A percentile compares a stretch with the other conserved stretches of the same genome.
These are phyloP conservation scores for Lipomyces sp. DNA, from an alignment of 805 yeast genomes.

Conservation along the genomic window DNA sequence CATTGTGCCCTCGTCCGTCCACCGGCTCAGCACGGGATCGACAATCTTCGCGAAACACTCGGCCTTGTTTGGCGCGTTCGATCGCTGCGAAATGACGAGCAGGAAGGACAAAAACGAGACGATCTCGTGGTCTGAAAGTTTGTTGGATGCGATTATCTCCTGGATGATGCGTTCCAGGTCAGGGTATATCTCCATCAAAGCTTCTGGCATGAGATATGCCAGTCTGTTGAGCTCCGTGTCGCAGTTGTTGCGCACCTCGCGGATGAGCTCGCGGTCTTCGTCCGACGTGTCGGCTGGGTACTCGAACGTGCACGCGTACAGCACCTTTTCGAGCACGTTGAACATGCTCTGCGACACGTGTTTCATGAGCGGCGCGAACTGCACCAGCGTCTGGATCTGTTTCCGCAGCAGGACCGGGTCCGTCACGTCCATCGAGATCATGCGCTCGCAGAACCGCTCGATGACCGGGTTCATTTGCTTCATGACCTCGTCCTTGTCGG, in stretches of 20 bases:
- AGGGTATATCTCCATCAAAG: constrained; percentile 71
- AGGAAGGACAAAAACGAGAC: constrained; percentile 92
- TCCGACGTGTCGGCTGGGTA: constrained; percentile 55
- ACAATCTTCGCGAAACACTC: constrained; percentile 82
- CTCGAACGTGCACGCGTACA: constrained; percentile 81
- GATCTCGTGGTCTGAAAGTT: constrained; percentile 83
- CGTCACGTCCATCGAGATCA: constrained; percentile 68
- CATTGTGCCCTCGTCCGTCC: constrained; percentile 90
- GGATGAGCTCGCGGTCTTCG: constrained; percentile 71
- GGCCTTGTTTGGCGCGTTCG: constrained; percentile 58
- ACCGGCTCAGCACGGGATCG: constrained; percentile 86
- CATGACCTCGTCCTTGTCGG: constrained; percentile 51
- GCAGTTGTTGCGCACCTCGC: constrained; percentile 85
- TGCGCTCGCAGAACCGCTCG: constrained; percentile 50
- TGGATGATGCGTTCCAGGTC: constrained; percentile 82
- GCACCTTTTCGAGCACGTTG: constrained; percentile 75
- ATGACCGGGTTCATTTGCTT: constrained; percentile 63
- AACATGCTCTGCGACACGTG: constrained; percentile 72
- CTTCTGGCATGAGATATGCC: constrained; percentile 92
- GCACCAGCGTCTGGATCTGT: constrained; percentile 87
- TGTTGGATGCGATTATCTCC: constrained; percentile 60
- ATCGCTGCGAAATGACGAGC: constrained; percentile 85
- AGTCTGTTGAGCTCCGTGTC: constrained; percentile 92
- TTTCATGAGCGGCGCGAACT: constrained; percentile 85
- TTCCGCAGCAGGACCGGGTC: constrained; percentile 81